phyloP scores from a whole-genome alignment of 73 alveolate genomes.

The Symbiodinium pilosum region DNA sequence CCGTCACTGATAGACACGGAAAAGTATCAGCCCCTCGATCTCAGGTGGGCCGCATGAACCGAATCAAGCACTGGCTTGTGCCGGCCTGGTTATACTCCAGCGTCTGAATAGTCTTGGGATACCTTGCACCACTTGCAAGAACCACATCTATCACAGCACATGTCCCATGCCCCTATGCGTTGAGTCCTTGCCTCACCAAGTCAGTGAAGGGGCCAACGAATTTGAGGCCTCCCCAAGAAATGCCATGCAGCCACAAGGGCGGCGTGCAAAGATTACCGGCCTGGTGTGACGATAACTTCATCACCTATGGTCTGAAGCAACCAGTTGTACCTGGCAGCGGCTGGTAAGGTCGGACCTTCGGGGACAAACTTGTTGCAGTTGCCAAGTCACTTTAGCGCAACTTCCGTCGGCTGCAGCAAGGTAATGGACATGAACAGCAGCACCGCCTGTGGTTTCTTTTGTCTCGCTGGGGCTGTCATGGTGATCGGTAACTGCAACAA shows the following conservation, averaged over 20 bases:
- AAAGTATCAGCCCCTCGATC: too few species aligned
- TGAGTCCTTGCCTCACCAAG: background rate
- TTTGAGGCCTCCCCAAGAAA: background rate
- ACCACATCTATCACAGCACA: background rate
- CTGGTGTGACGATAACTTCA: conserved; percentile 65
- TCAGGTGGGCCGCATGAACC: too few species aligned
- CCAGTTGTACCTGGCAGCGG: conserved; percentile 50
- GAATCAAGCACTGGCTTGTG: too few species aligned
- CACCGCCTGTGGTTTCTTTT: conserved; percentile 6
- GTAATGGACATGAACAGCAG: conserved; percentile 12
- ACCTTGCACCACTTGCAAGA: background rate
- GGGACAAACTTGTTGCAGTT: background rate
- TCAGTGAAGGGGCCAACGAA: conserved; percentile 62
- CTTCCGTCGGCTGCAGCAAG: conserved; percentile 64
- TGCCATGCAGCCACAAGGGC: background rate
- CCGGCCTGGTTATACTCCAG: conserved; percentile 63
- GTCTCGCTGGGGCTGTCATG: too few species aligned
- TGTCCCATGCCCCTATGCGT: background rate
- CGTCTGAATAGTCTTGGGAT: conserved; percentile 74
- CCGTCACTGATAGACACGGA: too few species aligned
- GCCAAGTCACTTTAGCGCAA: conserved; percentile 26
- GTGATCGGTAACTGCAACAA: too few species aligned
- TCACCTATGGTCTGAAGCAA: conserved; percentile 3
- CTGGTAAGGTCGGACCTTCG: background rate
- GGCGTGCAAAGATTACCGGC: background rate